Base-by-base conservation (phyloP, 106 monocot species). In the Allium cepa region DNA sequence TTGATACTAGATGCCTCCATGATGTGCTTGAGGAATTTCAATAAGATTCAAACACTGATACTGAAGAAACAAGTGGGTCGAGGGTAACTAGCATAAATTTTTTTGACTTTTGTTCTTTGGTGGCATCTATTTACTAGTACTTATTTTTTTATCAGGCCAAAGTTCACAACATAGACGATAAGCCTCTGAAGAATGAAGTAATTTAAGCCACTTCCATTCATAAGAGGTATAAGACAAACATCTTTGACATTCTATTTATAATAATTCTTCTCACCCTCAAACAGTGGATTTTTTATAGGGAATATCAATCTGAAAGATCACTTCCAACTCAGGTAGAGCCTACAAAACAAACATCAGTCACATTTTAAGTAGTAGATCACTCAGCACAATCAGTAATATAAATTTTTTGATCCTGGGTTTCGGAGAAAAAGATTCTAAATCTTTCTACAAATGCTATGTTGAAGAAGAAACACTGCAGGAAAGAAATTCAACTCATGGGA, bases 11-110 rank as follows among this genome's bases (percentile, higher is more conserved):
- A 78, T 73, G 81, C 45, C 84, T 99, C 15, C 97, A 99, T 71
- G 97, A 92, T 50, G 90, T 99, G 84, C 79, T 99, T 4, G 87
- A 91, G 63, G 91, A 99, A 28, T 87, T 88, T 10, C 87, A 92
- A 51, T 89, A 92, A 13, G 81, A 99, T 69, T 87, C 90, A 60
- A 69, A 88, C 27, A 18, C 71, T 67, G 84, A 66, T 69, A 80
- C 79, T 46, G 61, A 65, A 49, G 85, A 87, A 72, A 79, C 26
- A 67, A 88, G 87, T 64, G 88, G 90, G 68, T 69, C 57, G 47
- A 92, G 92, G 97, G 97, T 92, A 82, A 80, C 17, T 28, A 2
- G 18, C 11, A 28, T 10, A 28, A 8, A 36, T 1, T 36, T 36
- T 4, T 2, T 36, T n/a, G 4, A 4, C 36, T 36, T 36, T 36